A percentile compares a stretch with the other conserved stretches of the same genome.
phyloP scores from a whole-genome alignment of 257 asterid species.

The Cinchona pubescens region DNA sequence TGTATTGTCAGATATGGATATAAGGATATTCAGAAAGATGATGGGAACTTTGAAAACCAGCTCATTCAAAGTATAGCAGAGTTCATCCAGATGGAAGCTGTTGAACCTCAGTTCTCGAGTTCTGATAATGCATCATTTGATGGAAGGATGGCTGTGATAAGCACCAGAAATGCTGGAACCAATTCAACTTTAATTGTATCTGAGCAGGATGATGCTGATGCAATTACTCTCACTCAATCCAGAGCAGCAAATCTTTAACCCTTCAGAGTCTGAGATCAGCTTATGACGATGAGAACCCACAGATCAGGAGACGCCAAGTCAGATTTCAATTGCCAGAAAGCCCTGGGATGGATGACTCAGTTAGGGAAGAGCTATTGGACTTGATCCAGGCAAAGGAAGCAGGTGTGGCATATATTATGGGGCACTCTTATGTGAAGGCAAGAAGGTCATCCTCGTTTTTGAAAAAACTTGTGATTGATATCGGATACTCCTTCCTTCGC shows the following conservation, averaged over 20 bases:
- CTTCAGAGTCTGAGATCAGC: conserved; percentile 70
- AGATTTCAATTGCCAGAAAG: conserved; percentile 57
- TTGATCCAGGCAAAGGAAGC: conserved; percentile 88
- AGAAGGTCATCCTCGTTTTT: conserved; percentile 65
- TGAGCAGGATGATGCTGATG: conserved; percentile 40
- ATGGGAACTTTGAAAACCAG: conserved; percentile 70
- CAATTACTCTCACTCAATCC: conserved; percentile 40
- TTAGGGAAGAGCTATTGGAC: conserved; percentile 74
- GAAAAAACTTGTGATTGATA: conserved; percentile 74
- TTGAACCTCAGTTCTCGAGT: conserved; percentile 66
- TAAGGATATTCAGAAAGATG: conserved; percentile 82
- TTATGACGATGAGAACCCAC: conserved; percentile 74
- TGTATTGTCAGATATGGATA: conserved; percentile 94
- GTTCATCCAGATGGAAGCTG: conserved; percentile 93
- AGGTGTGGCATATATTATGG: conserved; percentile 85
- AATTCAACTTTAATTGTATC: conserved; percentile 44
- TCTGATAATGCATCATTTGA: conserved; percentile 65
- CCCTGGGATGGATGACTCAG: conserved; percentile 59
- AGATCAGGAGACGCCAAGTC: conserved; percentile 61
- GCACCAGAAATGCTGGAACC: conserved; percentile 51
- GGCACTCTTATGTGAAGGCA: conserved; percentile 86
- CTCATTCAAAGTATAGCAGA: conserved; percentile 86
- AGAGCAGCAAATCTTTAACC: conserved; percentile 68
- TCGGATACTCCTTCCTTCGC: conserved; percentile 79
- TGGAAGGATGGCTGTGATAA: conserved; percentile 95